phyloP scores from a whole-genome alignment of 768 basidiomycete species.

The Amanita rubescens region DNA sequence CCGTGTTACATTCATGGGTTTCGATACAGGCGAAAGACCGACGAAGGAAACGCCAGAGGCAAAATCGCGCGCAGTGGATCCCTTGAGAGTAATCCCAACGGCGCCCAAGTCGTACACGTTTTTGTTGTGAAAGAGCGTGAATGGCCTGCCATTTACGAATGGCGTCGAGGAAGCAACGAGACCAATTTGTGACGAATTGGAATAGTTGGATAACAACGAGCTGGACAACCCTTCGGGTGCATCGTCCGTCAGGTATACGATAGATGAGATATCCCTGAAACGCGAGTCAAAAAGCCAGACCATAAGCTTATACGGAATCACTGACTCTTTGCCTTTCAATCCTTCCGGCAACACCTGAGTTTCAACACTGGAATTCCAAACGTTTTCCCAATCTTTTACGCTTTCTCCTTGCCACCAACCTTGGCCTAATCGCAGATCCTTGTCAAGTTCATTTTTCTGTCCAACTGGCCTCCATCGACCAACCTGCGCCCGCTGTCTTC shows the following conservation, averaged over 20 bases:
- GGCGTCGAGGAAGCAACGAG: constrained; percentile 70
- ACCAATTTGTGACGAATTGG: constrained; percentile 48
- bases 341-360: constrained; percentile 26
- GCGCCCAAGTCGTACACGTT: constrained; percentile 56
- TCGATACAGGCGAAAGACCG: constrained; percentile 37
- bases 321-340: constrained; percentile 33
- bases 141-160: constrained; percentile 68
- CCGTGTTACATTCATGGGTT: constrained; percentile 48
- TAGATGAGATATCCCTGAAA: constrained; percentile 24
- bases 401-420: not conserved
- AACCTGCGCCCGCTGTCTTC: constrained; percentile 51
- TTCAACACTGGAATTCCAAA: constrained; percentile 34
- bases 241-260: constrained; percentile 52
- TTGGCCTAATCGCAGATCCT: not conserved
- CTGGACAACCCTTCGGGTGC: constrained; percentile 48
- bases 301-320: not conserved
- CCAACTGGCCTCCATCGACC: constrained; percentile 66
- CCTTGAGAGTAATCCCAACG: constrained; percentile 51
- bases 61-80: not conserved
- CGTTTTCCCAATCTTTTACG: constrained; percentile 36
- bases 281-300: no score
- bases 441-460: constrained; percentile 17
- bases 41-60: constrained; percentile 24
- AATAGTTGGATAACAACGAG: constrained; percentile 32
- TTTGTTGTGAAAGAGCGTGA: constrained; percentile 58